Conservation (phyloP, 2,329 filamentous ascomycete genomes). For the Sarocladiaceae sp. region DNA sequence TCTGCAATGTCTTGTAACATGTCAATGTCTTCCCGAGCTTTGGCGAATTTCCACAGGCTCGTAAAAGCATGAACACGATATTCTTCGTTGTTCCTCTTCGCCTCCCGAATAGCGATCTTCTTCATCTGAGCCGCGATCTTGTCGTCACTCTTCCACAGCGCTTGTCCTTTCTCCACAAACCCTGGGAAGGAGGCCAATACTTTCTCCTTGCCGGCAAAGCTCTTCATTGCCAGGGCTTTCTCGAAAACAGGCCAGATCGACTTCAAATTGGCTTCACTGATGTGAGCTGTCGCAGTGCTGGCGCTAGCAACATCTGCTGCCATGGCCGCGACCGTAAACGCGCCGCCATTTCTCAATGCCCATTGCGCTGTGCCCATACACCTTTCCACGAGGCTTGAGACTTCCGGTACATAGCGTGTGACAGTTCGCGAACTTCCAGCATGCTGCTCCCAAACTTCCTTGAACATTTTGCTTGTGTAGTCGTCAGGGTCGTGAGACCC, state of each 20-base stretch:
- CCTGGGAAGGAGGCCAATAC: slow-evolving; percentile 75
- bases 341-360: slow-evolving; percentile 85
- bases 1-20: slow-evolving; percentile 63
- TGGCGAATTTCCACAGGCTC: slow-evolving; percentile 69
- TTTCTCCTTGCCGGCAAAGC: slow-evolving; percentile 86
- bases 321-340: slow-evolving; percentile 73
- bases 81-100: slow-evolving; percentile 81
- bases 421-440: slow-evolving; percentile 82
- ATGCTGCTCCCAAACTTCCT: slow-evolving; percentile 84
- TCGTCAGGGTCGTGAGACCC: slow-evolving; percentile 81
- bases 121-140: slow-evolving; percentile 61
- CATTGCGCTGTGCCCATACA: slow-evolving; percentile 79
- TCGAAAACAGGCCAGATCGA: slow-evolving; percentile 80
- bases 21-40: slow-evolving; percentile 63
- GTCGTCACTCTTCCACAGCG: slow-evolving; percentile 50
- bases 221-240: slow-evolving; percentile 79
- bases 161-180: slow-evolving; percentile 64
- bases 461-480: slow-evolving; percentile 74
- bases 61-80: slow-evolving; percentile 75
- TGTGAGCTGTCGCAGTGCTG: slow-evolving; percentile 51
- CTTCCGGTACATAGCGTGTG: slow-evolving; percentile 79
- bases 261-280: slow-evolving; percentile 56
- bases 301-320: slow-evolving; percentile 61
- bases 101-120: slow-evolving; percentile 80
- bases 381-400: slow-evolving; percentile 61